These are phyloP conservation scores for Periconia sp. DNA, from an alignment of 2,329 filamentous ascomycete species.

Conservation along the genomic window DNA sequence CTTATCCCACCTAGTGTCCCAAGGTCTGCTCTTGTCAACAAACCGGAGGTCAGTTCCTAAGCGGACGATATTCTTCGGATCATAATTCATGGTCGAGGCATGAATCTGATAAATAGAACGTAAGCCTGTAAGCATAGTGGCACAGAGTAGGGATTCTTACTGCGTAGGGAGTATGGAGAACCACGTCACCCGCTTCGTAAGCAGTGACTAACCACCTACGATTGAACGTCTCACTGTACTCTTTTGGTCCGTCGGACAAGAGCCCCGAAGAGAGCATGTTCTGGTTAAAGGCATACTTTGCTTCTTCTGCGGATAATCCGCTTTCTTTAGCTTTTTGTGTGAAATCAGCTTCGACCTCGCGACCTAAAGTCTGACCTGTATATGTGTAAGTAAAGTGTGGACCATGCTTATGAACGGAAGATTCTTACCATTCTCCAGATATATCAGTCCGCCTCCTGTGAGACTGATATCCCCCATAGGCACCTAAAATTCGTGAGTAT, in stretches of 20 bases:
- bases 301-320: conserved; percentile 57
- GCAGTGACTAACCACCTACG: conserved; percentile 54
- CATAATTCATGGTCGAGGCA: conserved; percentile 59
- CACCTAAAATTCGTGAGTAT: no score
- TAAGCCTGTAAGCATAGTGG: conserved; percentile 8
- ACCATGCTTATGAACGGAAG: background rate
- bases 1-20: conserved; percentile 48
- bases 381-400: background rate
- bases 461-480: conserved; percentile 58
- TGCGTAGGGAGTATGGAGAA: conserved; percentile 37
- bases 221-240: conserved; percentile 47
- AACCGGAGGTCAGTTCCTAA: conserved; percentile 61
- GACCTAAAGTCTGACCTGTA: conserved; percentile 49
- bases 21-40: conserved; percentile 54
- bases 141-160: conserved; percentile 9
- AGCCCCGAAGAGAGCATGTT: conserved; percentile 62
- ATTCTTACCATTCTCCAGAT: conserved; percentile 53
- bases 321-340: conserved; percentile 50
- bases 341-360: conserved; percentile 55
- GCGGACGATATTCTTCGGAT: conserved; percentile 54
- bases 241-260: conserved; percentile 53
- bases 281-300: conserved; percentile 49
- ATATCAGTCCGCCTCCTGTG: conserved; percentile 61
- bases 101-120: conserved; percentile 49
- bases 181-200: conserved; percentile 58